Evolutionary conservation across 495 filamentous ascomycete species (phyloP).

Genomic region (Penicillium desertorum): DNA sequence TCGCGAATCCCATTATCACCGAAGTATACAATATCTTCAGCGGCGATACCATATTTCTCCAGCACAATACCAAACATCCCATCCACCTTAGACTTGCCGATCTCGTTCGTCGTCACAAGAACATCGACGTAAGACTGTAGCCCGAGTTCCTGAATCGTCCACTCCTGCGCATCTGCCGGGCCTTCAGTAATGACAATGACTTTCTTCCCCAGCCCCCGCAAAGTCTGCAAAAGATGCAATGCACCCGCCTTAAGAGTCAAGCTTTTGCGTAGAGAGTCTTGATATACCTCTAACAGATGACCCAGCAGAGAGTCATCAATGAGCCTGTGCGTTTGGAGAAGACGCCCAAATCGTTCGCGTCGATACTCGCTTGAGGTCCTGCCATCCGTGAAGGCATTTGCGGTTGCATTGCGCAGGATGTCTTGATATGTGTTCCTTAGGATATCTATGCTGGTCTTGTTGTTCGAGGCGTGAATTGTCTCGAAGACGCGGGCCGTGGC

Average conservation of each 20-base stretch:
- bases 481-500: conserved; percentile 30
- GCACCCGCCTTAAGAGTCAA: conserved; percentile 31
- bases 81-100: conserved; percentile 36
- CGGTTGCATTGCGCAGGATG: conserved; percentile 30
- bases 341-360: conserved; percentile 34
- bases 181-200: conserved; percentile 40
- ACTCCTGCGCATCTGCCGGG: conserved; percentile 41
- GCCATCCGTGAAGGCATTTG: conserved; percentile 39
- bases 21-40: conserved; percentile 33
- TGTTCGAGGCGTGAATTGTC: conserved; percentile 11
- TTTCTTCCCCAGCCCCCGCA: conserved; percentile 30
- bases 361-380: conserved; percentile 39
- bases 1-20: conserved; percentile 37
- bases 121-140: conserved; percentile 33
- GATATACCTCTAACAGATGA: conserved; percentile 27
- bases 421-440: conserved; percentile 26
- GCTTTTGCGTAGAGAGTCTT: conserved; percentile 17
- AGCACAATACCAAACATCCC: conserved; percentile 36
- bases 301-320: conserved; percentile 4
- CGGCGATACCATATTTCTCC: conserved; percentile 24
- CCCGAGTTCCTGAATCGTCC: conserved; percentile 36
- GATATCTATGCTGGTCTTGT: conserved; percentile 10
- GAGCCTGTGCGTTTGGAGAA: conserved; percentile 24
- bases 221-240: conserved; percentile 21
- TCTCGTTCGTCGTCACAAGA: conserved; percentile 37